Evolutionary conservation across 1,284 basidiomycete genomes (phyloP).

Genomic region (Coniophora puteana): DNA sequence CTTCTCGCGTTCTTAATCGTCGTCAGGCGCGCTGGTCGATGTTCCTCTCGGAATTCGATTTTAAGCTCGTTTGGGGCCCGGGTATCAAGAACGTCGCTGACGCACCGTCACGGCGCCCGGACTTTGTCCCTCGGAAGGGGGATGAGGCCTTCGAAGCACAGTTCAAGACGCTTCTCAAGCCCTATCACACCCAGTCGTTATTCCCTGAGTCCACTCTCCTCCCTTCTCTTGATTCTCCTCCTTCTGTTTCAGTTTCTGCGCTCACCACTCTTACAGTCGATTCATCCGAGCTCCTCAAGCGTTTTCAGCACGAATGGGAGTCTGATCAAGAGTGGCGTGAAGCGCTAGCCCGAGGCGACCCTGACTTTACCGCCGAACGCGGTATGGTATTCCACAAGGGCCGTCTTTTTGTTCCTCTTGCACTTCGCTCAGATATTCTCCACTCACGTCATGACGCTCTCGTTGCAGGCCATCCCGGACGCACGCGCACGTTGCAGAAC

Average conservation of each 20-base stretch:
- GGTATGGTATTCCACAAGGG: slow-evolving; percentile 31
- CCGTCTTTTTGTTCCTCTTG: slow-evolving; percentile 33
- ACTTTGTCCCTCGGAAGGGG: slow-evolving; percentile 32
- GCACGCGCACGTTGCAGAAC: slow-evolving; percentile 11
- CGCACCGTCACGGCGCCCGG: slow-evolving; percentile 24
- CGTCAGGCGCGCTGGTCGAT: slow-evolving; percentile 39
- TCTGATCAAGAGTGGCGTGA: slow-evolving; percentile 30
- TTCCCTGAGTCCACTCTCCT: slow-evolving; percentile 6
- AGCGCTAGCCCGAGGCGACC: slow-evolving; percentile 20
- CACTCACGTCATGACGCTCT: slow-evolving; percentile 17
- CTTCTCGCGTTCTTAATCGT: slow-evolving; percentile 28
- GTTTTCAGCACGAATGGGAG: slow-evolving; percentile 24
- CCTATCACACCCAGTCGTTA: slow-evolving; percentile 19
- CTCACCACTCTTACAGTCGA: slow-evolving; percentile 25
- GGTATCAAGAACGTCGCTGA: slow-evolving; percentile 31
- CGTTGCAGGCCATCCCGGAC: slow-evolving; percentile 21
- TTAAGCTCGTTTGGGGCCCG: slow-evolving; percentile 29
- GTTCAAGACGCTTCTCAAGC: slow-evolving; percentile 13
- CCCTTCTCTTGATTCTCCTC: slow-evolving; percentile 7
- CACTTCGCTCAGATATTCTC: slow-evolving; percentile 26
- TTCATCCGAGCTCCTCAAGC: slow-evolving; percentile 25
- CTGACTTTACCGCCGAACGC: slow-evolving; percentile 22
- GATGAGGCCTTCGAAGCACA: slow-evolving; percentile 16
- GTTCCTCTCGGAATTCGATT: slow-evolving; percentile 36
- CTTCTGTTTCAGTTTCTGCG: slow-evolving; percentile 13